Percentiles rank a stretch among this genome's conserved stretches.
Conservation (phyloP, 2,329 filamentous ascomycete genomes). For the Pezicula rhizophila region DNA sequence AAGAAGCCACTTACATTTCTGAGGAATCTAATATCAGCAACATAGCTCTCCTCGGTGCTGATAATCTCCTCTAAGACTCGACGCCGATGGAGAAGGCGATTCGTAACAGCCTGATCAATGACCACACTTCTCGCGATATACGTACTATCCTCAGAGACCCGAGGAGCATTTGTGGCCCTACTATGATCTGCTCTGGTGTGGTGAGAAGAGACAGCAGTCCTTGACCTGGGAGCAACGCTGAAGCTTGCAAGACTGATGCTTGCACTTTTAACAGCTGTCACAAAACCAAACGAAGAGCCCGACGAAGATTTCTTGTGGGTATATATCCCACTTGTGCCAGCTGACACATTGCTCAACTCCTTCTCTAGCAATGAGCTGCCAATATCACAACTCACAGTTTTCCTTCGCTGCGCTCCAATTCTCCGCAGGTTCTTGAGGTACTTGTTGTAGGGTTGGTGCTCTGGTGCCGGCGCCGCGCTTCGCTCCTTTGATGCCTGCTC, state of each 20-base stretch:
- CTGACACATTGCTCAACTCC: slow-evolving; percentile 26
- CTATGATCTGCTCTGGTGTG: slow-evolving; percentile 56
- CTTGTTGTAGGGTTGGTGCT: slow-evolving; percentile 52
- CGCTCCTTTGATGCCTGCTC: slow-evolving; percentile 9
- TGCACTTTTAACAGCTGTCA: slow-evolving; percentile 75
- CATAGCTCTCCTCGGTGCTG: slow-evolving; percentile 79
- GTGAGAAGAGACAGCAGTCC: slow-evolving; percentile 43
- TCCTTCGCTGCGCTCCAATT: slow-evolving; percentile 41
- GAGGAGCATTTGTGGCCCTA: slow-evolving; percentile 52
- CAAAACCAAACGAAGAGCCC: slow-evolving; percentile 70
- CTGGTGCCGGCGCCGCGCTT: slow-evolving; percentile 1
- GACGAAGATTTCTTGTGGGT: slow-evolving; percentile 57
- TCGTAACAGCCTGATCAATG: slow-evolving; percentile 63
- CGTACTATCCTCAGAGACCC: slow-evolving; percentile 59
- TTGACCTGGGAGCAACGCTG: slow-evolving; percentile 60
- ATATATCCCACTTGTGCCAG: slow-evolving; percentile 28
- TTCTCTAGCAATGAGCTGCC: slow-evolving; percentile 14
- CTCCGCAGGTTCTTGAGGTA: slow-evolving; percentile 69
- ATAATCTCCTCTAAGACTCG: slow-evolving; percentile 82
- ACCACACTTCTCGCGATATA: slow-evolving; percentile 48
- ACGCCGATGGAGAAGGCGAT: slow-evolving; percentile 68
- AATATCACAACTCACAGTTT: slow-evolving; percentile 28
- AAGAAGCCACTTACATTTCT: slow-evolving; percentile 63
- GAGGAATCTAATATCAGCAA: slow-evolving; percentile 79
- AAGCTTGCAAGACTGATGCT: slow-evolving; percentile 70